Evolutionary conservation across 2,329 filamentous ascomycete species (phyloP).

Genomic region (Ceratocystis huliohia): DNA sequence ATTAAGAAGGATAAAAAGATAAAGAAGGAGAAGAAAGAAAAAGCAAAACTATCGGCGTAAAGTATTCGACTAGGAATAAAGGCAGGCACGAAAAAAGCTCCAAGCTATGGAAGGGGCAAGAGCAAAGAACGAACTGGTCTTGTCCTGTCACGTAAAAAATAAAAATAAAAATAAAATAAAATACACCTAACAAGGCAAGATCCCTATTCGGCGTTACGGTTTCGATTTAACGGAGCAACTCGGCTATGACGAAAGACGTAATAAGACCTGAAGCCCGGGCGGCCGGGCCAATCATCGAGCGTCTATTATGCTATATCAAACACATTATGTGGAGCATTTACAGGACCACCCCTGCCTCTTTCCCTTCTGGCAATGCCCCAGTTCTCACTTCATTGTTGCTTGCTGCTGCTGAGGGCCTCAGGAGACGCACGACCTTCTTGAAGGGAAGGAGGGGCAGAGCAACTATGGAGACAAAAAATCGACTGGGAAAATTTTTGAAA

Average conservation of each 20-base stretch:
- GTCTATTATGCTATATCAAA: conserved; percentile 18
- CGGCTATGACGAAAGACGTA: conserved; percentile 22
- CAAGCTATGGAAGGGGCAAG: background rate
- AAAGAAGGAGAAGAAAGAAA: conserved; percentile 11
- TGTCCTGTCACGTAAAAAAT: no score
- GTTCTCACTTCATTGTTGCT: conserved; percentile 3
- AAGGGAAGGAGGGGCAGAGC: background rate
- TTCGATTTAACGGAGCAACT: conserved; percentile 20
- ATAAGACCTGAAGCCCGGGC: conserved; percentile 18
- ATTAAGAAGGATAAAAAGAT: conserved; percentile 6
- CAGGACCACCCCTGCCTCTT: conserved; percentile 14
- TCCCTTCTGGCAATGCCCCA: background rate
- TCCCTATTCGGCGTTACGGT: conserved; percentile 21
- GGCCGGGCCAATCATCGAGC: conserved; percentile 20
- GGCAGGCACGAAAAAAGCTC: background rate
- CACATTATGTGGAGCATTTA: conserved; percentile 9
- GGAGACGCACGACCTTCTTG: conserved; percentile 2
- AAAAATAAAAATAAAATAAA: background rate
- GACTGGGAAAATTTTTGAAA: conserved; percentile 1
- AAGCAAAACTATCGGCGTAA: background rate
- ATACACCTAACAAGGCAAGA: conserved; percentile 13
- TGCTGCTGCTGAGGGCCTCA: background rate
- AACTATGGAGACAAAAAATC: conserved; percentile 4
- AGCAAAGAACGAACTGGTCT: background rate
- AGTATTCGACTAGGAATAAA: background rate